These are phyloP conservation scores for Colletotrichum paranaense DNA, from an alignment of 2,329 filamentous ascomycete species.

Conservation along the genomic window DNA sequence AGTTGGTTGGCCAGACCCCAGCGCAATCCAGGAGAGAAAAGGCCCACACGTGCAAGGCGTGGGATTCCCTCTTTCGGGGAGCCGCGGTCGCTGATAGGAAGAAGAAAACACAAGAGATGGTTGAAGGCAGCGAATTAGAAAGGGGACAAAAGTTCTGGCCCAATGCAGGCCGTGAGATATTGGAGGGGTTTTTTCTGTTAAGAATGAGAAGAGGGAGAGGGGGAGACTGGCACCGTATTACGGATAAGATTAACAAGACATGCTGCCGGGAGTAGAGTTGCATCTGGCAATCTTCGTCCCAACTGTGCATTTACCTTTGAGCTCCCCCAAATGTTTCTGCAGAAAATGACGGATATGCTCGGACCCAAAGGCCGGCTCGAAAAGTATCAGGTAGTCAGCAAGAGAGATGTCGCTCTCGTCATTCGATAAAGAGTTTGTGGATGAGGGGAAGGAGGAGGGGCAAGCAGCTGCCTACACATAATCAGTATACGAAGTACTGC, in stretches of 20 bases:
- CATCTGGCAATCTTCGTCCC: constrained; percentile 26
- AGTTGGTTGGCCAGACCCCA: constrained; percentile 20
- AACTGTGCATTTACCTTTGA: background rate
- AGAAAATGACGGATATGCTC: background rate
- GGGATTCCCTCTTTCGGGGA: constrained; percentile 33
- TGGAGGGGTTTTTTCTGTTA: background rate
- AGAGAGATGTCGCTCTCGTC: background rate
- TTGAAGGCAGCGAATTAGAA: constrained; percentile 1
- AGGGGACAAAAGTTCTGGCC: background rate
- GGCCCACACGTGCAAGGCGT: constrained; percentile 20
- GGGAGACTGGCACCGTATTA: background rate
- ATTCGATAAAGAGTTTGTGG: background rate
- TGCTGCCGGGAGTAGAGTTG: constrained; percentile 18
- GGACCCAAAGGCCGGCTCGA: background rate
- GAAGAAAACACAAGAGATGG: background rate
- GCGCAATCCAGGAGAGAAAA: background rate
- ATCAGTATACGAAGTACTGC: no score
- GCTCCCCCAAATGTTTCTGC: background rate
- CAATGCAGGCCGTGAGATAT: background rate
- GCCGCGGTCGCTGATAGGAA: constrained; percentile 29
- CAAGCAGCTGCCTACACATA: background rate
- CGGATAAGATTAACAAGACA: background rate
- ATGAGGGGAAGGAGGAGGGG: background rate
- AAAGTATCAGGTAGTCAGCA: background rate
- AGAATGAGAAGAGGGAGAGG: background rate